Percentiles rank a stretch among this genome's conserved stretches.
phyloP scores from a whole-genome alignment of 2,329 filamentous ascomycete species.

The Arthrobotrys sinensis region DNA sequence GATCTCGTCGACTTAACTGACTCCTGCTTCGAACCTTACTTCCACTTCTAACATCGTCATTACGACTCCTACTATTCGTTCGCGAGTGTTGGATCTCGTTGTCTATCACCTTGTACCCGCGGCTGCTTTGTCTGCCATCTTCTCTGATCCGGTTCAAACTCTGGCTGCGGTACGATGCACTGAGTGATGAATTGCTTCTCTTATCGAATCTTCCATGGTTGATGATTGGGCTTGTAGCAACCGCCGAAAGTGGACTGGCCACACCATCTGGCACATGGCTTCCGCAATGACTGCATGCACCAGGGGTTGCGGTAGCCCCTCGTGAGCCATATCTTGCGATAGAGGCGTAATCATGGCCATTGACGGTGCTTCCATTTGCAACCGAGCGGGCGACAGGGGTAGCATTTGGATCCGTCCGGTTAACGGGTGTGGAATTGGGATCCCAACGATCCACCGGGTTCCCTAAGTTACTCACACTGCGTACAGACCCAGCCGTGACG shows the following conservation, averaged over 20 bases:
- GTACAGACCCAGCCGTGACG: constrained; percentile 46
- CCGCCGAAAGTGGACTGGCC: constrained; percentile 23
- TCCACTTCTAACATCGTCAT: constrained; percentile 45
- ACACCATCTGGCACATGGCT: constrained; percentile 41
- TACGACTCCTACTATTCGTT: constrained; percentile 36
- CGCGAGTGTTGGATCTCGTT: constrained; percentile 25
- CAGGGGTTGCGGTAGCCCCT: constrained; percentile 52
- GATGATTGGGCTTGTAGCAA: constrained; percentile 30
- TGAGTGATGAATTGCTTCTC: constrained; percentile 51
- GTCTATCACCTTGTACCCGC: constrained; percentile 38
- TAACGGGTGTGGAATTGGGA: constrained; percentile 54
- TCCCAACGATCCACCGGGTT: constrained; percentile 53
- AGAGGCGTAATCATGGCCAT: constrained; percentile 48
- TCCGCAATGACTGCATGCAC: constrained; percentile 56
- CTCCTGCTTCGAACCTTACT: constrained; percentile 55
- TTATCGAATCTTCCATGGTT: constrained; percentile 34
- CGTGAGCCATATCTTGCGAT: constrained; percentile 55
- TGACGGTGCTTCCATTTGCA: constrained; percentile 52
- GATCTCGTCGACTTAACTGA: constrained; percentile 40
- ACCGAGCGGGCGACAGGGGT: constrained; percentile 47
- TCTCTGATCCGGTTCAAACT: constrained; percentile 52
- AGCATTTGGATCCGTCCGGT: constrained; percentile 52
- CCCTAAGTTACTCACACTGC: constrained; percentile 54
- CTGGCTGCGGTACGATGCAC: constrained; percentile 49
- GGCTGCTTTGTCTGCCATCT: constrained; percentile 55